phyloP scores from a whole-genome alignment of 2,329 filamentous ascomycete genomes.

The Pseudohalonectria lignicola region DNA sequence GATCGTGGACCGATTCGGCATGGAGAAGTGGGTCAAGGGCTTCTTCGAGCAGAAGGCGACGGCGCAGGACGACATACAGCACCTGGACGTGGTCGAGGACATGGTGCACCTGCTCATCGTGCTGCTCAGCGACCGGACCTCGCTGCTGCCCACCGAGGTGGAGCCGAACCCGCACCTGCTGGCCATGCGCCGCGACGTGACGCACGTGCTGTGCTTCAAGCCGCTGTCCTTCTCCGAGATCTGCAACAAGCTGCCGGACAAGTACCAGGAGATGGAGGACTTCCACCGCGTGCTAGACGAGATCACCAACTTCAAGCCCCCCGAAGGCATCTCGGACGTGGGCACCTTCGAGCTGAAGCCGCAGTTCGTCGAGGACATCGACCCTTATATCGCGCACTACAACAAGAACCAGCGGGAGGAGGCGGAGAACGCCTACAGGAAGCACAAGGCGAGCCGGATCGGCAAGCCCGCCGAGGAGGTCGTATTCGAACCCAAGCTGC shows the following conservation, averaged over 20 bases:
- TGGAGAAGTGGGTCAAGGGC: conserved; percentile 79
- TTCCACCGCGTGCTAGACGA: conserved; percentile 77
- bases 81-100: conserved; percentile 89
- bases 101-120: conserved; percentile 91
- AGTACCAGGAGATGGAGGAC: conserved; percentile 78
- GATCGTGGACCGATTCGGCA: conserved; percentile 83
- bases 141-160: conserved; percentile 53
- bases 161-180: conserved; percentile 54
- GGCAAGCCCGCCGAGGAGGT: conserved; percentile 73
- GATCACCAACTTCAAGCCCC: conserved; percentile 80
- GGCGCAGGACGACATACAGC: conserved; percentile 76
- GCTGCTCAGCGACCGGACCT: conserved; percentile 77
- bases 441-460: conserved; percentile 77
- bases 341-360: conserved; percentile 90
- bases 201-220: conserved; percentile 91
- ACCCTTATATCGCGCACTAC: conserved; percentile 93
- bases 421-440: conserved; percentile 79
- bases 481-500: conserved; percentile 81
- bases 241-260: conserved; percentile 74
- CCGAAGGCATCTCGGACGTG: conserved; percentile 83
- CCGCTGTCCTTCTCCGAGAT: conserved; percentile 92
- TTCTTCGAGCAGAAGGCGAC: conserved; percentile 62
- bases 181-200: conserved; percentile 78
- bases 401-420: conserved; percentile 96
- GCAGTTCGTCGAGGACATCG: conserved; percentile 76